Evolutionary conservation across 106 monocot genomes (phyloP).

Genomic region (Agapanthus africanus): DNA sequence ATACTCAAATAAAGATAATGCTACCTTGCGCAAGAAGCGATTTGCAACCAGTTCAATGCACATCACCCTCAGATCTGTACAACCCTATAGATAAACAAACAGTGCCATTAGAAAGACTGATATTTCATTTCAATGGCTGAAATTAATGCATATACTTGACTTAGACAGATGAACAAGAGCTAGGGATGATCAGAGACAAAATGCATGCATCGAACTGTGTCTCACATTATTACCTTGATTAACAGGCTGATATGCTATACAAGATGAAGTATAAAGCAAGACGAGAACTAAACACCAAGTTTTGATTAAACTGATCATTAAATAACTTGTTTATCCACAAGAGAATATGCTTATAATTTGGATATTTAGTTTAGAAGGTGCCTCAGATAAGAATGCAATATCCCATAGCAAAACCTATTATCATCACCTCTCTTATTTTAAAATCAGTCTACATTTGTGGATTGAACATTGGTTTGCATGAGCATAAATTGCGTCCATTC

Average conservation of each 20-base stretch:
- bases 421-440: conserved; percentile 35
- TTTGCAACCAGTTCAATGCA: conserved; percentile 92
- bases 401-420: no score
- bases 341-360: neutral
- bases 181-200: neutral
- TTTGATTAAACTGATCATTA: neutral
- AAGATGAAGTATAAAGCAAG: neutral
- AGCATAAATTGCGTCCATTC: neutral
- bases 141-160: neutral
- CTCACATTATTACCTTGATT: neutral
- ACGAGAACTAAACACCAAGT: neutral
- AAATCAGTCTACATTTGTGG: neutral
- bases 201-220: neutral
- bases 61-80: conserved; percentile 47
- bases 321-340: neutral
- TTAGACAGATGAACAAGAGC: neutral
- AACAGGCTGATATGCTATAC: neutral
- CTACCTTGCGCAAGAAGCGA: conserved; percentile 95
- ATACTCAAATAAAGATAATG: neutral
- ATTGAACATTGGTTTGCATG: neutral
- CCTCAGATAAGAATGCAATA: no score
- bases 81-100: conserved; percentile 19
- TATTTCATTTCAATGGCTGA: neutral
- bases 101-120: neutral
- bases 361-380: neutral